Base-by-base conservation (phyloP, 768 basidiomycete genomes). In the Trametes punicea region DNA sequence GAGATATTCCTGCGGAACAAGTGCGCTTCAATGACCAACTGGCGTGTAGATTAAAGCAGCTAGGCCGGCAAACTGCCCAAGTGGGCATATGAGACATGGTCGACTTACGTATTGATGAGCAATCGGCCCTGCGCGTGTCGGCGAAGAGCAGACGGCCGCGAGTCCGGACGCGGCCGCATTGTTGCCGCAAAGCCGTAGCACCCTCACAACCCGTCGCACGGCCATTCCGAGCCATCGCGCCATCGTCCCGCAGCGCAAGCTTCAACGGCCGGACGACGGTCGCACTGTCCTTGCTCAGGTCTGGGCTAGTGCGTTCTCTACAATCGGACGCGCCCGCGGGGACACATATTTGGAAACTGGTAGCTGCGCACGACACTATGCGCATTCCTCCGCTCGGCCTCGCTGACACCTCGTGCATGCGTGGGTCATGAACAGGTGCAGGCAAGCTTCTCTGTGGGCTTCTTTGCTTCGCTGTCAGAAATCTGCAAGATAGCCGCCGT, bases 381-480 rank as follows among this genome's bases (percentile, higher is more conserved):
- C 42, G 18, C 42, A 26, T 15, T 26, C 23, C 42, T 44, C 15
- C 25, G 15, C 41, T 42, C 6, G 40, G 3, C 58, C 58, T 50
- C 58, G 49, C 44, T 16, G 42, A 20, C 49, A 46, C 58, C 58
- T 48, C 58, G 58, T 60, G 58, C 42, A 26, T 36, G 45, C 11
- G 58, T 53, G 55, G 53, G 58, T 55, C 34, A 60, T 53, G 34
- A 21, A 38, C 51, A 9, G 42, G 18, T 26, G 30, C 30, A 40
- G 49, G 20, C 44, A 30, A 9, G 45, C 57, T 59, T 55, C 53
- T 55, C 21, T 18, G 41, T 23, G 11, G 2, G 53, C 58, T 60
- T 60, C 58, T 36, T 18, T 9, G 51, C 48, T 60, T 60, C 58
- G 39, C 54, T 53, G 58, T 60, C 58, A 60, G 58, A 60, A 60